These are phyloP conservation scores for Pichia rugopelliculosa DNA, from an alignment of 805 yeast species.

Conservation along the genomic window DNA sequence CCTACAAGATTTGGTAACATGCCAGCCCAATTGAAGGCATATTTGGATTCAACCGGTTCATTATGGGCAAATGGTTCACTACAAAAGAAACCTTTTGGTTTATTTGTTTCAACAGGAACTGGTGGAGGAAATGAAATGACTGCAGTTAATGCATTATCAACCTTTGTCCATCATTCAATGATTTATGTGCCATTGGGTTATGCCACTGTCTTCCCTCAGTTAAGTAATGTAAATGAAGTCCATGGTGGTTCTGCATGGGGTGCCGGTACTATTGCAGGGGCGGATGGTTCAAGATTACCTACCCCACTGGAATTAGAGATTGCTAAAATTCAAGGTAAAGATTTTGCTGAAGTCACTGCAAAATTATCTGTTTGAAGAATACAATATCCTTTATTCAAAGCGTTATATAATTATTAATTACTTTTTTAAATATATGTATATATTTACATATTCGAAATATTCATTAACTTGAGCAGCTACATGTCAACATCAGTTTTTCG, in stretches of 20 bases:
- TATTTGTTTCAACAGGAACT: slow-evolving; percentile 68
- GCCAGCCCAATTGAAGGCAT: slow-evolving; percentile 72
- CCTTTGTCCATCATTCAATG: slow-evolving; percentile 73
- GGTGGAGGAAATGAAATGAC: slow-evolving; percentile 85
- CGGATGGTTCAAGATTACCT: slow-evolving; percentile 69
- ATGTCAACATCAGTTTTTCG: slow-evolving; percentile 55
- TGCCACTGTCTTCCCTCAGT: slow-evolving; percentile 45
- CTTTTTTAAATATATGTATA: too few relatives aligned
- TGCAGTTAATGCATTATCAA: slow-evolving; percentile 54
- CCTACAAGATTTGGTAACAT: slow-evolving; percentile 80
- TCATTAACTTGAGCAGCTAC: slow-evolving; percentile 57
- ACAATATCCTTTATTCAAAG: neutral
- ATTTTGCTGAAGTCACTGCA: slow-evolving; percentile 30
- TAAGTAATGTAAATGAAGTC: slow-evolving; percentile 51
- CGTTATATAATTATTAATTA: neutral
- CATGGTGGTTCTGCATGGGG: slow-evolving; percentile 87
- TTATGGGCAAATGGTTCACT: slow-evolving; percentile 72
- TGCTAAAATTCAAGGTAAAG: slow-evolving; percentile 61
- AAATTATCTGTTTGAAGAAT: slow-evolving; percentile 1
- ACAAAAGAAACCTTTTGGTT: slow-evolving; percentile 65
- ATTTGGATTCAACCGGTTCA: slow-evolving; percentile 73
- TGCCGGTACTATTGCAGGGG: slow-evolving; percentile 72
- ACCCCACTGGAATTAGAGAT: slow-evolving; percentile 53
- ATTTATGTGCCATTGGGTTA: slow-evolving; percentile 74
- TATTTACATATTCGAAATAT: neutral